Evolutionary conservation across 768 basidiomycete genomes (phyloP).

Genomic region (Inosperma sp.): DNA sequence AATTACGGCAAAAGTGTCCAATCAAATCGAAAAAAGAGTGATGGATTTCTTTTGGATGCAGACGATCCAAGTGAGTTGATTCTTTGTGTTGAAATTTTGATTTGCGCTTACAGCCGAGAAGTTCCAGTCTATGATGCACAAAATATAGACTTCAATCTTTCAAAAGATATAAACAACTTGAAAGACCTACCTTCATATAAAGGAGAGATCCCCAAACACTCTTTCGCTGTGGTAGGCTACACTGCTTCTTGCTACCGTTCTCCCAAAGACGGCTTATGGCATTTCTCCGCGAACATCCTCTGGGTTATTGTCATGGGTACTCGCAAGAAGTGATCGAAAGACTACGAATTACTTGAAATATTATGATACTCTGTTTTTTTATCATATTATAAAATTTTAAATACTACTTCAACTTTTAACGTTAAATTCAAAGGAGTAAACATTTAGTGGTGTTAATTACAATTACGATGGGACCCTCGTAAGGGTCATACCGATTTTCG

Average conservation of each 20-base stretch:
- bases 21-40: neutral
- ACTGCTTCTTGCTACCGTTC: neutral
- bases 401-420: no score
- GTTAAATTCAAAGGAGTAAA: no score
- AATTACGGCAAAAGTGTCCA: neutral
- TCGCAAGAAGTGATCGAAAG: no score
- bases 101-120: neutral
- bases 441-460: no score
- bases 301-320: constrained; percentile 9
- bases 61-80: neutral
- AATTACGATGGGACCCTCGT: no score
- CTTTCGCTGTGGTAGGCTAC: constrained; percentile 8
- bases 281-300: constrained; percentile 3
- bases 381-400: no score
- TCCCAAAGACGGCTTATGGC: neutral
- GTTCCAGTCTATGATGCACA: constrained; percentile 10
- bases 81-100: neutral
- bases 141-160: neutral
- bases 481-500: no score
- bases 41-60: neutral
- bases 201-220: constrained; percentile 6
- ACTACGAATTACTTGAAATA: no score
- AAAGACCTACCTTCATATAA: neutral
- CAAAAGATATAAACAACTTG: neutral
- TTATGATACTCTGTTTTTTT: no score